Evolutionary conservation across 1,284 basidiomycete genomes (phyloP).

Genomic region (Lentinula novae-zelandiae): DNA sequence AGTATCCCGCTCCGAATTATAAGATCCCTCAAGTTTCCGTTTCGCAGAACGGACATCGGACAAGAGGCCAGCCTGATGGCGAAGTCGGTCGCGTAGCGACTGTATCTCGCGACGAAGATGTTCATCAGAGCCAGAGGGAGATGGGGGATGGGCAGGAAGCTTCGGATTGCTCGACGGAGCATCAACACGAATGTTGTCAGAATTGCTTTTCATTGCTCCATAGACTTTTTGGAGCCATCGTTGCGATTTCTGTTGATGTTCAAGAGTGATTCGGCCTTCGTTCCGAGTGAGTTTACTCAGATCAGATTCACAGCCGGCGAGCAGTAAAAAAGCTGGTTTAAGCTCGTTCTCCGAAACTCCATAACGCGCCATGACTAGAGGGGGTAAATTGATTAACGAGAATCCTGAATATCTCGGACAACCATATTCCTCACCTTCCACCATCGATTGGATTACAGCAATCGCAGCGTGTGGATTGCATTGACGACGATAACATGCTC

Average conservation of each 20-base stretch:
- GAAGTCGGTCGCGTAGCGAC: slow-evolving; percentile 34
- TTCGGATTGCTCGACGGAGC: background rate
- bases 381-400: background rate
- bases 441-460: slow-evolving; percentile 39
- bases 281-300: slow-evolving; percentile 31
- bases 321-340: slow-evolving; percentile 47
- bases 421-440: slow-evolving; percentile 36
- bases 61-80: slow-evolving; percentile 26
- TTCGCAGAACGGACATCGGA: slow-evolving; percentile 29
- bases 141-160: background rate
- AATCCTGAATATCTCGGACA: too few species aligned
- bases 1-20: slow-evolving; percentile 25
- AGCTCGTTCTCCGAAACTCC: slow-evolving; percentile 34
- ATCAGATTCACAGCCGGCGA: slow-evolving; percentile 51
- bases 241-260: slow-evolving; percentile 37
- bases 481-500: slow-evolving; percentile 44
- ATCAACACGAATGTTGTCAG: background rate
- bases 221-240: slow-evolving; percentile 51
- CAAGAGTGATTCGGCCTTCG: slow-evolving; percentile 21
- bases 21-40: slow-evolving; percentile 25
- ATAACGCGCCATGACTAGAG: slow-evolving; percentile 36
- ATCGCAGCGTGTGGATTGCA: slow-evolving; percentile 44
- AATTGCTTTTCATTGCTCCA: slow-evolving; percentile 24
- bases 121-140: background rate
- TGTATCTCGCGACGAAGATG: slow-evolving; percentile 37